Conservation (phyloP, 164 flowering plant species). For the Liriodendron chinense region DNA sequence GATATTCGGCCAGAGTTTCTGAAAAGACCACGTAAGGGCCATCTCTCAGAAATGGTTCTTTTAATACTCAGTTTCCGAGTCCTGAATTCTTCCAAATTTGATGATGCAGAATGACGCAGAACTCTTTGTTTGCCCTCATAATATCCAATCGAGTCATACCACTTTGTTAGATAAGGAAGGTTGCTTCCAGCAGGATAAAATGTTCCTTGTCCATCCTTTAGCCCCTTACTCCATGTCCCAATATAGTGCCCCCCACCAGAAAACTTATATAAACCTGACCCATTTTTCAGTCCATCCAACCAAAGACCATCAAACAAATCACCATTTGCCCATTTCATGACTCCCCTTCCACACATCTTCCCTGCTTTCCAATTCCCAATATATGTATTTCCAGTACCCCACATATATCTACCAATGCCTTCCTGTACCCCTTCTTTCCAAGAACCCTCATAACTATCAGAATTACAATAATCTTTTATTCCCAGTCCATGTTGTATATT, state of each 20-base stretch:
- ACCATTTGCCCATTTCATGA: constrained; percentile 78
- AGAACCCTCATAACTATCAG: constrained; percentile 79
- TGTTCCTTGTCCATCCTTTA: constrained; percentile 87
- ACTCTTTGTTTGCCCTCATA: constrained; percentile 19
- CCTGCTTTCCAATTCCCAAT: constrained; percentile 84
- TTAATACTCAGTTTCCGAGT: constrained; percentile 29
- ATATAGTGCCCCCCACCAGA: constrained; percentile 75
- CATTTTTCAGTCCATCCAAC: constrained; percentile 74
- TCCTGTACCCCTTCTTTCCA: constrained; percentile 87
- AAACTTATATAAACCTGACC: constrained; percentile 71
- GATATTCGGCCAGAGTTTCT: constrained; percentile 48
- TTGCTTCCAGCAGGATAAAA: constrained; percentile 77
- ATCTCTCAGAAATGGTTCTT: constrained; percentile 54
- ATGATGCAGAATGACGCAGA: constrained; percentile 31
- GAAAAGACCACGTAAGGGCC: constrained; percentile 27
- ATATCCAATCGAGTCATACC: constrained; percentile 28
- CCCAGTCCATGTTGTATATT: constrained; percentile 78
- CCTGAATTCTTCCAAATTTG: constrained; percentile 27
- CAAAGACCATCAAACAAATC: constrained; percentile 80
- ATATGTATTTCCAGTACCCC: constrained; percentile 65
- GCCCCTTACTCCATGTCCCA: constrained; percentile 81
- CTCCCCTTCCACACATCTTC: constrained; percentile 82
- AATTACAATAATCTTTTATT: constrained; percentile 52
- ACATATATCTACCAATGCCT: constrained; percentile 73
- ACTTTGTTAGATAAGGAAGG: constrained; percentile 41